Percentiles rank a stretch among this genome's conserved stretches.
These are phyloP conservation scores for Mycena pura DNA, from an alignment of 768 basidiomycete species.

Conservation along the genomic window DNA sequence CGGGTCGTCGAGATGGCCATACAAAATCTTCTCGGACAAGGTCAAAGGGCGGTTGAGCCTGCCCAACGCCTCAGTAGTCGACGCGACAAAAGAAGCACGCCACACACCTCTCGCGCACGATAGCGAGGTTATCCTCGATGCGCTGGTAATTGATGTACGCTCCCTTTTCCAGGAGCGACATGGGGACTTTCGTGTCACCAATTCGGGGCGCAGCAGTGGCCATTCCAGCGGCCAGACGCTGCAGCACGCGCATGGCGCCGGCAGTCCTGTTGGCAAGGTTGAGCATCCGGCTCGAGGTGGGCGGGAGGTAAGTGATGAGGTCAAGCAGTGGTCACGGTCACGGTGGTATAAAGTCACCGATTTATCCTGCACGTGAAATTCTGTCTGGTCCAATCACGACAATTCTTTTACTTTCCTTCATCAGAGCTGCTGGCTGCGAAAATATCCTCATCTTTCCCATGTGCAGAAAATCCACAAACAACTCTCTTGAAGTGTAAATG, in stretches of 20 bases:
- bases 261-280: constrained; percentile 61
- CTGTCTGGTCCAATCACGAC: constrained; percentile 12
- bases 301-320: constrained; percentile 33
- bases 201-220: constrained; percentile 83
- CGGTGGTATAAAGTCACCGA: constrained; percentile 24
- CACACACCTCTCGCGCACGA: constrained; percentile 84
- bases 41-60: constrained; percentile 92
- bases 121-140: constrained; percentile 94
- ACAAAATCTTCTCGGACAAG: constrained; percentile 95
- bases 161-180: constrained; percentile 84
- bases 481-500: not conserved
- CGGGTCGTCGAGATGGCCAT: constrained; percentile 97
- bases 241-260: constrained; percentile 57
- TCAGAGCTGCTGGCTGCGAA: not conserved
- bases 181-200: constrained; percentile 88
- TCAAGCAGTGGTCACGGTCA: not conserved
- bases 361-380: constrained; percentile 16
- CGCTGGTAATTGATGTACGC: constrained; percentile 94
- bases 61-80: constrained; percentile 12
- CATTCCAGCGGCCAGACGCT: constrained; percentile 70
- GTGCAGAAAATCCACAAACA: not conserved
- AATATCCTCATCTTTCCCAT: not conserved
- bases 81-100: not conserved
- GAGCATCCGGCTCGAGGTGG: constrained; percentile 63
- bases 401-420: not conserved